Base-by-base conservation (phyloP, 495 filamentous ascomycete genomes). In the Penicillium antarcticum region DNA sequence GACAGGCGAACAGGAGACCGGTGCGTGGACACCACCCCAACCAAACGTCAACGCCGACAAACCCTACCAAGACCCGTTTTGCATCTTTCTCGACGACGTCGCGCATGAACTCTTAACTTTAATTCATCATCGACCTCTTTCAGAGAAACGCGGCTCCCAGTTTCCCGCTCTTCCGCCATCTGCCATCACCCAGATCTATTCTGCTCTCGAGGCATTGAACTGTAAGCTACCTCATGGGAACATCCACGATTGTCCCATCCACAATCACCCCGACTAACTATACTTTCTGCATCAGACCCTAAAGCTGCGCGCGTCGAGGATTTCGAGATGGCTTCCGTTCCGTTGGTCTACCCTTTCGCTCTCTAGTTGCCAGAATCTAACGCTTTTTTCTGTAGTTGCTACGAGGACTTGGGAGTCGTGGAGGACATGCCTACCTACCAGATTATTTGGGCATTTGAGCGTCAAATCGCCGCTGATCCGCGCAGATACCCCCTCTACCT, bases 71-170 rank as follows among this genome's bases (percentile, higher is more conserved):
- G 73, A 82, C 52, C 61, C 63, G 12, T 42, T 68, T 3, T 75
- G 72, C 23, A 72, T 72, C 14, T 71, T 80, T 18, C 60, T 86
- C 10, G 80, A 86, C 45, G 78, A 86, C 63, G 68, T 77, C 6
- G 63, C 72, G 33, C 68, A 77, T 45, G 83, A 86, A 58, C 61
- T 83, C 42, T 51, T 58, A 1, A 56, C 61, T n/a, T 67, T 84
- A 5, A 73, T 77, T 51, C 60, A 67, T 19, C 65, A 73, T 26
- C 65, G 71, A 29, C 75, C 80, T 5, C 42, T 58, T 4, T 57
- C 66, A 14, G 82, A 85, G 54, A 73, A 69, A 40, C 70, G 61
- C 36, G 70, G 56, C 11, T 56, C 66, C 12, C 70, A 74, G 24
- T 17, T 64, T 23, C 45, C 66, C 26, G 58, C 58, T 11, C 48